A percentile compares a stretch with the other conserved stretches of the same genome.
Evolutionary conservation across 208 protist species (phyloP).

Genomic region (Trichomonas vaginalis): DNA sequence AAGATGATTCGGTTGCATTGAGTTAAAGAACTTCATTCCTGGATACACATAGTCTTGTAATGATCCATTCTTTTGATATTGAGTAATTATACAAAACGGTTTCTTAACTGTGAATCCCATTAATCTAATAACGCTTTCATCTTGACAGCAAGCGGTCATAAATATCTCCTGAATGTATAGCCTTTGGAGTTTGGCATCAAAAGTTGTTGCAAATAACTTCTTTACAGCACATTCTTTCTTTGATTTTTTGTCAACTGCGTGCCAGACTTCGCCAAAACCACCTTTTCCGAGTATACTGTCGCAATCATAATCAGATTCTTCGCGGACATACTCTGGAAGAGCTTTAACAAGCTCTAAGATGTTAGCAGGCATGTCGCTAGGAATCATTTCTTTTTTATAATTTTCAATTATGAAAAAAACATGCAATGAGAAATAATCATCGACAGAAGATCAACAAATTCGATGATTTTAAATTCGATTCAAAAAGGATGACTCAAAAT

Average conservation of each 20-base stretch:
- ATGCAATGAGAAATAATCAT: too few species aligned
- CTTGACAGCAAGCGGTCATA: background rate
- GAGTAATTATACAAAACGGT: background rate
- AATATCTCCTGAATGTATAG: background rate
- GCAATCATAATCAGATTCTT: background rate
- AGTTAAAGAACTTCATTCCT: background rate
- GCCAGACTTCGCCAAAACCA: background rate
- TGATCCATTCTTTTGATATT: background rate
- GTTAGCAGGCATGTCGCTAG: background rate
- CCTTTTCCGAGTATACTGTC: background rate
- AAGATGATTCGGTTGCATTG: background rate
- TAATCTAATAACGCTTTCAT: background rate
- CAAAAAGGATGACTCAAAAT: too few species aligned
- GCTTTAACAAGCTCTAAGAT: background rate
- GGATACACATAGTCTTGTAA: background rate
- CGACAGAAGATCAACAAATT: too few species aligned
- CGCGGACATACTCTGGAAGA: background rate
- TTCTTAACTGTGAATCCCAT: background rate
- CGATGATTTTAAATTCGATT: too few species aligned
- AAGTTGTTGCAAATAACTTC: background rate
- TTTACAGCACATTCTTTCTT: background rate
- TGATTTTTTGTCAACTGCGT: background rate
- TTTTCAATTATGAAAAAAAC: too few species aligned
- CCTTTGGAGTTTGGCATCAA: background rate
- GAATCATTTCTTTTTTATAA: background rate